Percentiles rank a stretch among this genome's conserved stretches.
phyloP scores from a whole-genome alignment of 176 grass and related monocot genomes.

The Tillandsia leiboldiana region DNA sequence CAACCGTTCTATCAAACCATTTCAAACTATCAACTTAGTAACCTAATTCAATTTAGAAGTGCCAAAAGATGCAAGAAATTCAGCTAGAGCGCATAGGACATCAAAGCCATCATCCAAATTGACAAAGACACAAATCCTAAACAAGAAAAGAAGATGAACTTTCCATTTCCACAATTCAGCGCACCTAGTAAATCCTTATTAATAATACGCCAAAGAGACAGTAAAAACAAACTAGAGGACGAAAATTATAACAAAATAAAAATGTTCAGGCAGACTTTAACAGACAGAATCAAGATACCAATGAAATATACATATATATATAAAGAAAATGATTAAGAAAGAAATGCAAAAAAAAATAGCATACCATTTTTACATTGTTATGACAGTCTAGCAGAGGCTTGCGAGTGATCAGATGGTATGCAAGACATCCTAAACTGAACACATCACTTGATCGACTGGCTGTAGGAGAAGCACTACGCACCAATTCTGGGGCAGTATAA shows the following conservation, averaged over 20 bases:
- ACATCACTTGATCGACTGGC: conserved; percentile 65
- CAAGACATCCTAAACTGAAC: conserved; percentile 96
- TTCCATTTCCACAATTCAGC: neutral
- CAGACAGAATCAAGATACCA: neutral
- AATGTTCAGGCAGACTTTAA: neutral
- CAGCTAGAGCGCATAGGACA: neutral
- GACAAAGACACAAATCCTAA: neutral
- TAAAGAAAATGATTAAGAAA: conserved; percentile 12
- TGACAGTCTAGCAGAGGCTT: conserved; percentile 90
- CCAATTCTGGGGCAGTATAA: conserved; percentile 95
- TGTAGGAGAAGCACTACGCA: conserved; percentile 59
- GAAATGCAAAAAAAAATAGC: neutral
- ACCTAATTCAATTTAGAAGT: neutral
- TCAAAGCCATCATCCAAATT: neutral
- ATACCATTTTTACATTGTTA: conserved; percentile 99
- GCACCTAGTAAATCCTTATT: neutral
- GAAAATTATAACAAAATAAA: neutral
- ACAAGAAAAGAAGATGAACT: neutral
- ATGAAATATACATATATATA: neutral
- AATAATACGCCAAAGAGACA: neutral
- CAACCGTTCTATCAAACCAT: too few species aligned
- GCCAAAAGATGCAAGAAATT: neutral
- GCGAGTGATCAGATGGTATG: conserved; percentile 71
- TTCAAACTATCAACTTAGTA: too few species aligned
- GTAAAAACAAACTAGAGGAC: neutral